These are phyloP conservation scores for Chondrus crispus DNA, from an alignment of 23 red algal species.

Conservation along the genomic window DNA sequence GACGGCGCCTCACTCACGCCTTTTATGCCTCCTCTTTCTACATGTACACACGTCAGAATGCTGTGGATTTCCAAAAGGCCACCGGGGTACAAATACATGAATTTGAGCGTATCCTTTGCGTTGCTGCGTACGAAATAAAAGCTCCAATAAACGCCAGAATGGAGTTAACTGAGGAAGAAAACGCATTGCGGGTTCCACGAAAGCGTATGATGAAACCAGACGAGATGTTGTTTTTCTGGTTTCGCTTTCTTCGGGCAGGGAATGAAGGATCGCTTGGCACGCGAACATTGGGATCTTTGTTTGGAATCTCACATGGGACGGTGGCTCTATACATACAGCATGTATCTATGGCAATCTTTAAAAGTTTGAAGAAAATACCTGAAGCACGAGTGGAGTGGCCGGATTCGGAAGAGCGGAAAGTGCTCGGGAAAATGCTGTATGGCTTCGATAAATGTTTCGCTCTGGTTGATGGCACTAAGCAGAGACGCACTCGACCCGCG, in stretches of 20 bases:
- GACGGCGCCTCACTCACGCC: too few species aligned
- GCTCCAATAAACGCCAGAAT: background rate
- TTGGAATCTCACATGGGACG: background rate
- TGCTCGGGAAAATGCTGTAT: background rate
- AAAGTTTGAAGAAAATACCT: background rate
- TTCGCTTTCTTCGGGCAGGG: background rate
- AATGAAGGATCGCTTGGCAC: background rate
- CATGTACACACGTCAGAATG: too few species aligned
- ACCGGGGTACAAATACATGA: too few species aligned
- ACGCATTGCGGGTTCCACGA: background rate
- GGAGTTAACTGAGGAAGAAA: background rate
- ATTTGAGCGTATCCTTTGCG: too few species aligned
- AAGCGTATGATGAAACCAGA: background rate
- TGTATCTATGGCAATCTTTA: background rate
- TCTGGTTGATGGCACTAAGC: background rate
- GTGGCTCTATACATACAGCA: background rate
- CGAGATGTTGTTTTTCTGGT: background rate
- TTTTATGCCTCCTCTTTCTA: too few species aligned
- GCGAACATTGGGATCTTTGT: background rate
- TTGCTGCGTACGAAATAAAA: too few species aligned
- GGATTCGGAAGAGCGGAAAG: background rate
- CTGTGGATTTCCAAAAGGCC: too few species aligned
- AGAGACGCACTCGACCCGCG: background rate
- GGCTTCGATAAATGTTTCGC: background rate
- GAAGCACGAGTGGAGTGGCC: background rate